Conservation (phyloP, 805 yeast genomes). For the Pichia nakasei region DNA sequence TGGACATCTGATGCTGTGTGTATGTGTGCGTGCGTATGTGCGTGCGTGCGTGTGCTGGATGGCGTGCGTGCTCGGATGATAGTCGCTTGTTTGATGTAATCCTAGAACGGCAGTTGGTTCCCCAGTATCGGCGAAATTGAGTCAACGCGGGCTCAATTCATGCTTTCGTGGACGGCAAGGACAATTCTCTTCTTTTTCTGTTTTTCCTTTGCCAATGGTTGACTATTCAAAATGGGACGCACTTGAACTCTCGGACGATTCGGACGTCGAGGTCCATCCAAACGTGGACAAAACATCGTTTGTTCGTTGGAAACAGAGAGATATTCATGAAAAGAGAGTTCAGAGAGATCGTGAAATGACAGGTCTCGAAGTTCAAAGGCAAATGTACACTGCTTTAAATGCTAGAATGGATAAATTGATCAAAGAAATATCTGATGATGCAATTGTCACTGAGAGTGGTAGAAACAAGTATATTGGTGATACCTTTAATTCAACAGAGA, state of each 20-base stretch:
- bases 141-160: too few species aligned
- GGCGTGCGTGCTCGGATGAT: too few species aligned
- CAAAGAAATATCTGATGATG: conserved; percentile 30
- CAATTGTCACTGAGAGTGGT: conserved; percentile 25
- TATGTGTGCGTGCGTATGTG: too few species aligned
- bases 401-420: conserved; percentile 62
- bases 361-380: conserved; percentile 64
- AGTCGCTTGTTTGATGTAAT: too few species aligned
- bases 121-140: too few species aligned
- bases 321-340: conserved; percentile 86
- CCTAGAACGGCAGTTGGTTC: too few species aligned
- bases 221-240: conserved; percentile 99
- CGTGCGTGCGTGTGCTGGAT: too few species aligned
- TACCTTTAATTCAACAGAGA: conserved; percentile 51
- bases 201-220: conserved; percentile 25
- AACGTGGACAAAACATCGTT: conserved; percentile 92
- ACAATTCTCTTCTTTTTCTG: too few species aligned
- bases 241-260: conserved; percentile 90
- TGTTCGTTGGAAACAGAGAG: conserved; percentile 94
- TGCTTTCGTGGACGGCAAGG: too few species aligned
- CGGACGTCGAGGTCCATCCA: conserved; percentile 96
- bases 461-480: conserved; percentile 37
- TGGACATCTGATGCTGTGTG: too few species aligned
- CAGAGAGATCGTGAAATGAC: conserved; percentile 73
- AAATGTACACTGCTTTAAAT: conserved; percentile 72